These are phyloP conservation scores for Hanseniaspora sp. DNA, from an alignment of 1,139 yeast genomes.

Conservation along the genomic window DNA sequence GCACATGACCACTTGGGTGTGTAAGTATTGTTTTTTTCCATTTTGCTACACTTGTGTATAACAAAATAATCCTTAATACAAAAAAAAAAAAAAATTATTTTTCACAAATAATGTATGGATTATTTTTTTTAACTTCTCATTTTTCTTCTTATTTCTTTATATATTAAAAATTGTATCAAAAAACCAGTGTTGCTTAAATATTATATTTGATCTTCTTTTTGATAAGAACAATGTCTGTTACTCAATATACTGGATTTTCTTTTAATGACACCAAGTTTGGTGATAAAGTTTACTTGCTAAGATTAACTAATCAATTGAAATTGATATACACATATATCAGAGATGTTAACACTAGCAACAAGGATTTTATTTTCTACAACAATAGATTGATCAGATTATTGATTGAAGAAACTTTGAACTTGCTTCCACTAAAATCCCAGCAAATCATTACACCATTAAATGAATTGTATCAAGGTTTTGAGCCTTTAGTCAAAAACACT, in stretches of 20 bases:
- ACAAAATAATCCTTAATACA: too few relatives aligned
- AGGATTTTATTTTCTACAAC: constrained; percentile 88
- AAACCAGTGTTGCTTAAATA: not conserved
- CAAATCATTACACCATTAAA: constrained; percentile 69
- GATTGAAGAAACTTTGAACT: constrained; percentile 91
- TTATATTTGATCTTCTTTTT: too few relatives aligned
- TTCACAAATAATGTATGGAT: too few relatives aligned
- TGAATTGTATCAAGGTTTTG: constrained; percentile 62
- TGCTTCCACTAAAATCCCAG: constrained; percentile 66
- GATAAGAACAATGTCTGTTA: not conserved
- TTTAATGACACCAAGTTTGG: constrained; percentile 16
- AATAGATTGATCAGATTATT: constrained; percentile 85
- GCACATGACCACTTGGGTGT: too few relatives aligned
- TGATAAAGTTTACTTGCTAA: constrained; percentile 54
- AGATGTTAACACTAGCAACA: constrained; percentile 63
- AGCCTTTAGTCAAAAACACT: constrained; percentile 57
- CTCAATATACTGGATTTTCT: constrained; percentile 26
- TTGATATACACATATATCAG: constrained; percentile 87
- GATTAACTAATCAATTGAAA: constrained; percentile 78
- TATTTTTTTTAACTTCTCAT: too few relatives aligned
- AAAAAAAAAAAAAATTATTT: too few relatives aligned
- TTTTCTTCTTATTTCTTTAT: too few relatives aligned
- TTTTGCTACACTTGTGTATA: too few relatives aligned
- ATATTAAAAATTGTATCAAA: too few relatives aligned
- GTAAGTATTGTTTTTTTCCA: too few relatives aligned